phyloP scores from a whole-genome alignment of 2,329 filamentous ascomycete species.

The Paracoccidioides lutzii region DNA sequence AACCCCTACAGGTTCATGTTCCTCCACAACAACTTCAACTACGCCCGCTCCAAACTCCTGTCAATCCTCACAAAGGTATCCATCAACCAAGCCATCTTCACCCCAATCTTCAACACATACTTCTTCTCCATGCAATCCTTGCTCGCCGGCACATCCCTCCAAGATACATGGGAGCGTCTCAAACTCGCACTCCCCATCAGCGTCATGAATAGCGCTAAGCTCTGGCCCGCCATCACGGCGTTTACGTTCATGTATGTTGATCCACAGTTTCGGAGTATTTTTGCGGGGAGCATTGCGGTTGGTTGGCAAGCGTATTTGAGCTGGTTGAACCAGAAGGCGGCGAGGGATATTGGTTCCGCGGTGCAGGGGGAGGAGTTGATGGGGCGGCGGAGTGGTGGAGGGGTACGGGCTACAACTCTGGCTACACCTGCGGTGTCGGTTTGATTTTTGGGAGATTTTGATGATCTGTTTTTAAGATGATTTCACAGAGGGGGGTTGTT shows the following conservation, averaged over 20 bases:
- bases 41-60: slow-evolving; percentile 49
- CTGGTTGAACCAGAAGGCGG: slow-evolving; percentile 62
- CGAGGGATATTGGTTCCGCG: slow-evolving; percentile 39
- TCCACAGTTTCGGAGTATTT: slow-evolving; percentile 66
- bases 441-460: not conserved
- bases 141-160: slow-evolving; percentile 52
- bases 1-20: slow-evolving; percentile 54
- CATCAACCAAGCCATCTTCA: slow-evolving; percentile 69
- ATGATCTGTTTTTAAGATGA: not conserved
- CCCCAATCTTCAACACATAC: slow-evolving; percentile 69
- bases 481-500: not conserved
- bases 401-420: not conserved
- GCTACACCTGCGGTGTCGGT: not conserved
- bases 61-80: slow-evolving; percentile 64
- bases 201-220: slow-evolving; percentile 65
- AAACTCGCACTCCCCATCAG: slow-evolving; percentile 63
- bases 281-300: slow-evolving; percentile 65
- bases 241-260: slow-evolving; percentile 77
- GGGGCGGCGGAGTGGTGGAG: not conserved
- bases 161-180: slow-evolving; percentile 57
- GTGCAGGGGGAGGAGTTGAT: slow-evolving; percentile 4
- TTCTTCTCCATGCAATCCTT: slow-evolving; percentile 73
- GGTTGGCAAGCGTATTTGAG: slow-evolving; percentile 89
- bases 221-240: slow-evolving; percentile 80
- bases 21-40: slow-evolving; percentile 74